phyloP scores from a whole-genome alignment of 2,329 filamentous ascomycete species.

The Rutstroemia sydowiana region DNA sequence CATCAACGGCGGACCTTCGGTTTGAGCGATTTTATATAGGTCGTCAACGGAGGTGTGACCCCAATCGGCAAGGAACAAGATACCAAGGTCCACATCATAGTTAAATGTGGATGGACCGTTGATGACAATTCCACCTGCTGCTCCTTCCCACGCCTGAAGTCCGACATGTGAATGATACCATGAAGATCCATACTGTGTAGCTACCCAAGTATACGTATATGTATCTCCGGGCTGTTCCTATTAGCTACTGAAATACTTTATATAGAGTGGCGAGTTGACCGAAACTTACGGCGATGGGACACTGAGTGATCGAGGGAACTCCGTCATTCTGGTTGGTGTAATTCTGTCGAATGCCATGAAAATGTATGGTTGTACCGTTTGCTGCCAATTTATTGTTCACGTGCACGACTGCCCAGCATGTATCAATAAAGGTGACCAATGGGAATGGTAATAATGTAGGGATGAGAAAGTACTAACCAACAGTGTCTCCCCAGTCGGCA shows the following conservation, averaged over 20 bases:
- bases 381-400: constrained; percentile 48
- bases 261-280: too few species aligned
- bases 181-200: constrained; percentile 4
- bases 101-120: constrained; percentile 49
- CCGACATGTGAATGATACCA: constrained; percentile 31
- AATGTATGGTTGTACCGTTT: background rate
- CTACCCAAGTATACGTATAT: constrained; percentile 9
- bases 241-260: too few species aligned
- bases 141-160: constrained; percentile 44
- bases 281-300: constrained; percentile 36
- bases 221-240: constrained; percentile 2
- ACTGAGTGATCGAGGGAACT: constrained; percentile 31
- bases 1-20: constrained; percentile 24
- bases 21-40: constrained; percentile 16
- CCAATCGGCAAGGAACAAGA: constrained; percentile 33
- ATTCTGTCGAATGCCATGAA: constrained; percentile 28
- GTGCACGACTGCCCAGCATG: constrained; percentile 10
- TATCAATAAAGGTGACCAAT: constrained; percentile 36
- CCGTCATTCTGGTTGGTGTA: background rate
- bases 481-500: constrained; percentile 29
- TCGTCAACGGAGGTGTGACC: constrained; percentile 22
- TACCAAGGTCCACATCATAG: constrained; percentile 56
- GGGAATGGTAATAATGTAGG: constrained; percentile 1
- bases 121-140: constrained; percentile 53
- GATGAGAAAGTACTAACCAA: constrained; percentile 31